Evolutionary conservation across 2,329 filamentous ascomycete genomes (phyloP).

Genomic region (Trichoderma gracile): DNA sequence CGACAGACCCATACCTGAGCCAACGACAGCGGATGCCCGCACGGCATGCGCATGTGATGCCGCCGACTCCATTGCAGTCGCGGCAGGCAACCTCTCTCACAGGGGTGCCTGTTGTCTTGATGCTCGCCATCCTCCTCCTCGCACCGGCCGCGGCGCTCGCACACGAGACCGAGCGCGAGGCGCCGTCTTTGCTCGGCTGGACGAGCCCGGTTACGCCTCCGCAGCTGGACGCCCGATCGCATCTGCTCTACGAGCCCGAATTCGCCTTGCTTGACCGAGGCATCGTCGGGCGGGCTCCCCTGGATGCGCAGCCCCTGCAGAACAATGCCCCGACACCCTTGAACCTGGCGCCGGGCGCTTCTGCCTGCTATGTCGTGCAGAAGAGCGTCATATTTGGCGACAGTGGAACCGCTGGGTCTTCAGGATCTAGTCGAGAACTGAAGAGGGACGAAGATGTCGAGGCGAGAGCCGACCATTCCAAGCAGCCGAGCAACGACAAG

Average conservation of each 20-base stretch:
- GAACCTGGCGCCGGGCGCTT: conserved; percentile 64
- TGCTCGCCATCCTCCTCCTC: conserved; percentile 62
- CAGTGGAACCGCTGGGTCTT: conserved; percentile 26
- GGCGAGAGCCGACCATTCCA: not conserved
- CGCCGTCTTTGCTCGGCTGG: conserved; percentile 32
- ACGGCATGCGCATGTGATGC: conserved; percentile 45
- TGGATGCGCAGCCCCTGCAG: conserved; percentile 49
- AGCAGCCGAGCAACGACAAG: conserved; percentile 28
- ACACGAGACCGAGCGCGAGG: conserved; percentile 59
- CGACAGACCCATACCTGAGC: conserved; percentile 1
- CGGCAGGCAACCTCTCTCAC: conserved; percentile 68
- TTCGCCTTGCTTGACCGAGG: conserved; percentile 63
- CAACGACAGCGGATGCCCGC: not conserved
- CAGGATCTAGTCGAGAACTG: conserved; percentile 25
- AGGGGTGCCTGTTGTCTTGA: conserved; percentile 59
- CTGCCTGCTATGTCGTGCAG: conserved; percentile 47
- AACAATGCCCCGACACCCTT: conserved; percentile 65
- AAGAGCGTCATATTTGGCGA: conserved; percentile 34
- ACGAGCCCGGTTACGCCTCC: not conserved
- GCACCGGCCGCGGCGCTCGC: conserved; percentile 64
- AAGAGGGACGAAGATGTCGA: conserved; percentile 7
- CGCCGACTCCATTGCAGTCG: conserved; percentile 69
- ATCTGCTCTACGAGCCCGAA: conserved; percentile 55
- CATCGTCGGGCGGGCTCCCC: conserved; percentile 62
- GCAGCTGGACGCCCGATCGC: conserved; percentile 11